These are phyloP conservation scores for Ampelocalamus luodianensis DNA, from an alignment of 176 grass and related monocot species.

Conservation along the genomic window DNA sequence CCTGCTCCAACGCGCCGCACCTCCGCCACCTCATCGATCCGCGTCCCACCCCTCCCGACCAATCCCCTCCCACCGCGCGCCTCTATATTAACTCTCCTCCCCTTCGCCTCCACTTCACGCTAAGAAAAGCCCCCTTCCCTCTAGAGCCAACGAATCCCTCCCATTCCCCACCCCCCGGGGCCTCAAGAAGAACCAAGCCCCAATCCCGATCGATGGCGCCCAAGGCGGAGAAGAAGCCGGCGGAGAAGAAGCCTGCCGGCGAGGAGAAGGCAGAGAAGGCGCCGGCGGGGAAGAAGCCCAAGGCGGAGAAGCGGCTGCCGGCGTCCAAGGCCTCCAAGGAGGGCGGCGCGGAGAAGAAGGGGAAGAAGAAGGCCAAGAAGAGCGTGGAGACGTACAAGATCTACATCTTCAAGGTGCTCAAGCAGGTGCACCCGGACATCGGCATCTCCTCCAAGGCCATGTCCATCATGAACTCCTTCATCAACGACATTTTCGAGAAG, in stretches of 20 bases:
- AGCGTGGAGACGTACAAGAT: conserved; percentile 86
- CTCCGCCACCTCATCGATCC: conserved; percentile 37
- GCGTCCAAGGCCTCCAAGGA: no score
- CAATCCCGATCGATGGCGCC: conserved; percentile 39
- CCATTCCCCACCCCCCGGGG: no score
- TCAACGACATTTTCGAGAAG: no score
- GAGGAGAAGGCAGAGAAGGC: no score
- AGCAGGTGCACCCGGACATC: conserved; percentile 90
- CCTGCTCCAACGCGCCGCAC: background rate
- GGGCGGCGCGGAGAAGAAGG: no score
- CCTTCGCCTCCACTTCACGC: background rate
- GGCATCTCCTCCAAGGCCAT: conserved; percentile 94
- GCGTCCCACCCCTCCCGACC: background rate
- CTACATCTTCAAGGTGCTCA: conserved; percentile 93
- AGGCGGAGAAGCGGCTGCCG: no score
- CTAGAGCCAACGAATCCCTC: background rate
- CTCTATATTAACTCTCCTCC: conserved; percentile 1
- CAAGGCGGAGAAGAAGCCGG: no score
- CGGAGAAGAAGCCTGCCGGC: no score
- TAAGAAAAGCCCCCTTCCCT: background rate
- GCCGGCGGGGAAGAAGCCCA: no score
- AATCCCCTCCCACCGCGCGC: background rate
- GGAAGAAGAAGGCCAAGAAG: no score
- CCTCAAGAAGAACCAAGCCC: background rate
- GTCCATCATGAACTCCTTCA: no score